phyloP scores from a whole-genome alignment of 2,329 filamentous ascomycete genomes.

The Claviceps purpurea region DNA sequence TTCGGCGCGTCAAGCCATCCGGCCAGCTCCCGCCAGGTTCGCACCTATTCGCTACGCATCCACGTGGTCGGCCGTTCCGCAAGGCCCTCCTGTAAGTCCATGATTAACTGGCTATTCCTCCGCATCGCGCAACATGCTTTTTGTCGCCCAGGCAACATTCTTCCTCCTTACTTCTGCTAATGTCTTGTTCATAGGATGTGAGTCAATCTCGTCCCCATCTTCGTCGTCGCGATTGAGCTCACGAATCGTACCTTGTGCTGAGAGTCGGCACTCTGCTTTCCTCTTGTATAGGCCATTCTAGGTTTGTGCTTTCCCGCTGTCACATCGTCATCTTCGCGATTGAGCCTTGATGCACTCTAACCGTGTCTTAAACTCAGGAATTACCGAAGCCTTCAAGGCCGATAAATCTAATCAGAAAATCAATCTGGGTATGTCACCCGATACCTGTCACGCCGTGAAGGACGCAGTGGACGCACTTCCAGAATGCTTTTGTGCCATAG shows the following conservation, averaged over 20 bases:
- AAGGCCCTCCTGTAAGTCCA: conserved; percentile 81
- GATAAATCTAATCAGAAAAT: conserved; percentile 91
- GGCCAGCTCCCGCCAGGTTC: conserved; percentile 26
- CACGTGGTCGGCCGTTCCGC: conserved; percentile 80
- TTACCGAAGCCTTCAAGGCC: conserved; percentile 98
- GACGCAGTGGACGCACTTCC: neutral
- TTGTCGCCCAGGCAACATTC: neutral
- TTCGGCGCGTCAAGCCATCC: conserved; percentile 36
- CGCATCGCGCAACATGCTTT: neutral
- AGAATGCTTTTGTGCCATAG: neutral
- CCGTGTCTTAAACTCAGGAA: conserved; percentile 35
- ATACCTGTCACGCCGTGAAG: neutral
- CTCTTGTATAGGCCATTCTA: conserved; percentile 52
- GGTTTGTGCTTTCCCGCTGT: conserved; percentile 33
- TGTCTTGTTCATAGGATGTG: conserved; percentile 7
- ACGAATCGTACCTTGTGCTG: neutral
- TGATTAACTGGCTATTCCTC: neutral
- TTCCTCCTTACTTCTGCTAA: neutral
- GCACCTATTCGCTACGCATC: conserved; percentile 47
- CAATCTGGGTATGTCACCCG: conserved; percentile 62
- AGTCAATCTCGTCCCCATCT: conserved; percentile 1
- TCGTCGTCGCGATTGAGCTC: neutral
- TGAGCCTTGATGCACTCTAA: conserved; percentile 11
- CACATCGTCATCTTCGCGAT: neutral
- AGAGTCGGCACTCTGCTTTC: neutral